Base-by-base conservation (phyloP, 768 basidiomycete genomes). In the Scleroderma bovista region DNA sequence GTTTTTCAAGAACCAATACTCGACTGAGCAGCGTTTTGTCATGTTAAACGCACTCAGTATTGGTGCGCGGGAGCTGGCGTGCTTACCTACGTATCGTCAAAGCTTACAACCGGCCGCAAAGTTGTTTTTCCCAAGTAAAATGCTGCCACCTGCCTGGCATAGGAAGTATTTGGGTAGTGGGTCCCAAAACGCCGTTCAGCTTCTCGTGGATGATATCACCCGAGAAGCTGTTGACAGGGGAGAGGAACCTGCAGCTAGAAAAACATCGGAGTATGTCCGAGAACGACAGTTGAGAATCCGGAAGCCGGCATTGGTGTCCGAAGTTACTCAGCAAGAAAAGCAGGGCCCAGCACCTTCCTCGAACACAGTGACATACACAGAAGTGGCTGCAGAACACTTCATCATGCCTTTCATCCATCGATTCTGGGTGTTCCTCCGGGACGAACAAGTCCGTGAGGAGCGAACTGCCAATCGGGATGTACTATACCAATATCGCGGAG, bases 361-460 rank as follows among this genome's bases (percentile, higher is more conserved):
- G 7, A 46, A 37, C 6, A 26, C 44, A 8, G 57, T 68, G 26
- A 71, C 76, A 2, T 88, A 86, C 60, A 81, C 79, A 17, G 75
- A 80, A 46, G 70, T 98, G 23, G 92, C 93, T 0, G 88, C 88
- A 1, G 91, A 93, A 61, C 84, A 71, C 67, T 98, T 97, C 70
- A 79, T 96, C 45, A 80, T 84, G 51, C 96, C 96, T 0, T 72
- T 98, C 46, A 79, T 97, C 69, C 87, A 93, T 57, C 80, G 85
- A n/a, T 96, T 98, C 69, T 99, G 93, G 93, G 62, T 77, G n/a
- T 91, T 94, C 69, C 79, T 96, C 40, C 81, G 88, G 7, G 92
- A 95, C 57, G 84, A 89, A 59, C 83, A 88, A 57, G 75, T 79
- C 2, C 77, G 90, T 33, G 88, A 92, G 60, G 77, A 80, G 46